phyloP scores from a whole-genome alignment of 1,284 basidiomycete genomes.

The Cryptococcus jaspeensis region DNA sequence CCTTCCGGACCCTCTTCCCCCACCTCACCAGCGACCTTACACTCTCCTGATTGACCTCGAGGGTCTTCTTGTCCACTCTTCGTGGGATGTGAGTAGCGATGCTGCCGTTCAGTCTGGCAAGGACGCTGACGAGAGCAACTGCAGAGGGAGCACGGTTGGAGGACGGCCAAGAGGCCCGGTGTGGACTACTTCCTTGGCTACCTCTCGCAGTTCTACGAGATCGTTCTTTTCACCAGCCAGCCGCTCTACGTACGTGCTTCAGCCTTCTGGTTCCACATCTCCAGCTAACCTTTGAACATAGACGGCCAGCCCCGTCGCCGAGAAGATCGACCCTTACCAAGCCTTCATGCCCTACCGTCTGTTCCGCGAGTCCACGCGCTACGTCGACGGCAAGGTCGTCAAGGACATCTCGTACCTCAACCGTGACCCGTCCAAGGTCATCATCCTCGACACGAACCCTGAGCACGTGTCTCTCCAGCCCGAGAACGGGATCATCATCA shows the following conservation, averaged over 20 bases:
- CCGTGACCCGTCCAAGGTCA: slow-evolving; percentile 86
- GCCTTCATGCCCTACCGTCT: slow-evolving; percentile 86
- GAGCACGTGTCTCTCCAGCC: slow-evolving; percentile 78
- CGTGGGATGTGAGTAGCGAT: slow-evolving; percentile 78
- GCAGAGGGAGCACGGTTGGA: slow-evolving; percentile 81
- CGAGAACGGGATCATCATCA: slow-evolving; percentile 82
- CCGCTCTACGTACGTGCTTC: slow-evolving; percentile 71
- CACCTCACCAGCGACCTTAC: slow-evolving; percentile 84
- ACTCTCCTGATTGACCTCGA: slow-evolving; percentile 90
- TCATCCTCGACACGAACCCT: slow-evolving; percentile 80
- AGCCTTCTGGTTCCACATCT: not conserved
- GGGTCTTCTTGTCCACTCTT: slow-evolving; percentile 84
- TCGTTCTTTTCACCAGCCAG: slow-evolving; percentile 93
- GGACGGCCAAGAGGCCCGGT: slow-evolving; percentile 90
- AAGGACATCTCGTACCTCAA: slow-evolving; percentile 93
- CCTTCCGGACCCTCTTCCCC: slow-evolving; percentile 80
- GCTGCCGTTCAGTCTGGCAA: not conserved
- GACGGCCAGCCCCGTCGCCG: slow-evolving; percentile 85
- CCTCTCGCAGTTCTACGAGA: slow-evolving; percentile 95
- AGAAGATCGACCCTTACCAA: slow-evolving; percentile 91
- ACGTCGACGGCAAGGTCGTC: slow-evolving; percentile 72
- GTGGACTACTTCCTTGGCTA: slow-evolving; percentile 97
- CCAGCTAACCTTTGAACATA: slow-evolving; percentile 41
- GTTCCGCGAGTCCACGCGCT: slow-evolving; percentile 84
- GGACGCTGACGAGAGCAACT: not conserved